These are phyloP conservation scores for Leucogyrophana mollusca DNA, from an alignment of 768 basidiomycete genomes.

Conservation along the genomic window DNA sequence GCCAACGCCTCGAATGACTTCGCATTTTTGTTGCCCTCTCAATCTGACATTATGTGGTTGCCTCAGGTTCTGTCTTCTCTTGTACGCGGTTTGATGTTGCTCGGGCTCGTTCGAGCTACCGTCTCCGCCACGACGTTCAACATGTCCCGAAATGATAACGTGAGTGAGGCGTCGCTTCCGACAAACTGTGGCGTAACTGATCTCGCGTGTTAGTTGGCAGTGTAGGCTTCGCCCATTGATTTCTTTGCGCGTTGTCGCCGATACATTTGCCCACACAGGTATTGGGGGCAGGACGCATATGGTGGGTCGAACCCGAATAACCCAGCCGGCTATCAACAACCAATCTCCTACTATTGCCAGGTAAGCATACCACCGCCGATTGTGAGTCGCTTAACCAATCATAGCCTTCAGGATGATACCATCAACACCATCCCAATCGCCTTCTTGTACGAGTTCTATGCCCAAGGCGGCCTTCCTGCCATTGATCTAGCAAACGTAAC, in stretches of 20 bases:
- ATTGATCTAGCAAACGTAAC: slow-evolving; percentile 60
- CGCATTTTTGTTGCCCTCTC: neutral
- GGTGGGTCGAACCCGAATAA: slow-evolving; percentile 30
- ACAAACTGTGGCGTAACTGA: neutral
- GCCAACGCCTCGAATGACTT: too few relatives aligned
- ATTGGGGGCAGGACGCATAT: slow-evolving; percentile 39
- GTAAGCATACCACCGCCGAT: neutral
- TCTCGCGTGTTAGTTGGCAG: slow-evolving; percentile 27
- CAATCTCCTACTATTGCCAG: slow-evolving; percentile 31
- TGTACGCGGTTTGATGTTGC: slow-evolving; percentile 6
- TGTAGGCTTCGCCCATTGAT: slow-evolving; percentile 16
- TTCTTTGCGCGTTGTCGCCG: neutral
- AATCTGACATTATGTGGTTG: neutral
- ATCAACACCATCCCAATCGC: slow-evolving; percentile 63
- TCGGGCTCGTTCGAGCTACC: neutral
- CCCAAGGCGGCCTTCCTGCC: slow-evolving; percentile 53
- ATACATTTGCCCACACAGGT: slow-evolving; percentile 13
- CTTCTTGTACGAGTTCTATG: slow-evolving; percentile 61
- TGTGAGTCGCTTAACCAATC: neutral
- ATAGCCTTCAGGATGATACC: slow-evolving; percentile 42
- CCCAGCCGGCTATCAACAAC: slow-evolving; percentile 30
- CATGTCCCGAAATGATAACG: slow-evolving; percentile 23
- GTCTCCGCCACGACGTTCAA: slow-evolving; percentile 21
- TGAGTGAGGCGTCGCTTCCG: slow-evolving; percentile 13
- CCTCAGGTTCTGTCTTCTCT: neutral